A percentile compares a stretch with the other conserved stretches of the same genome.
Conservation (phyloP, 352 stramenopile species). For the Aphanomyces astaci region DNA sequence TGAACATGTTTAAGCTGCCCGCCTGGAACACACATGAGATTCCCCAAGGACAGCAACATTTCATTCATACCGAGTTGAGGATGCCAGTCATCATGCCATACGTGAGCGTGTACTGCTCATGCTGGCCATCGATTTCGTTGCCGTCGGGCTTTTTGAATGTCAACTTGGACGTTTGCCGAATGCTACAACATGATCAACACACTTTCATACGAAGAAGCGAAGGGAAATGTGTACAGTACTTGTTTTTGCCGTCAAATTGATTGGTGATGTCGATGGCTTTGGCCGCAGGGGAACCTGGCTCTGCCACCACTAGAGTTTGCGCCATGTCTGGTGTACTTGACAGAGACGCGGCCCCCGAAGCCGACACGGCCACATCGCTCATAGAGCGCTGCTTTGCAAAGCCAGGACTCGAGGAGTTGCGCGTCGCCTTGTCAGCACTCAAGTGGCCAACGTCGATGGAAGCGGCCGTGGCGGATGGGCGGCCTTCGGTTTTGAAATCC, state of each 20-base stretch:
- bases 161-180: neutral
- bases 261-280: slow-evolving; percentile 43
- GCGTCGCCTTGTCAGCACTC: neutral
- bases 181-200: neutral
- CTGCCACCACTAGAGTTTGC: slow-evolving; percentile 25
- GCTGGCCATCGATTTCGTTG: slow-evolving; percentile 75
- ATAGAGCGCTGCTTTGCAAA: neutral
- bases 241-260: slow-evolving; percentile 32
- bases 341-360: too few relatives aligned
- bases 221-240: neutral
- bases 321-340: neutral
- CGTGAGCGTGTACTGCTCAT: slow-evolving; percentile 96
- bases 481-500: neutral
- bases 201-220: neutral
- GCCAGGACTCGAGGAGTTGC: neutral
- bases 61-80: slow-evolving; percentile 80
- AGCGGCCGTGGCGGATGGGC: neutral
- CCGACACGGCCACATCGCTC: neutral
- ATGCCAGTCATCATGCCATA: slow-evolving; percentile 99
- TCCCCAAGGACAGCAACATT: too few relatives aligned
- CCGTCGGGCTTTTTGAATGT: slow-evolving; percentile 59
- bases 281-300: slow-evolving; percentile 36
- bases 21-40: too few relatives aligned
- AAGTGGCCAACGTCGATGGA: neutral
- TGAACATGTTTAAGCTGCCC: slow-evolving; percentile 45